Base-by-base conservation (phyloP, 192 early-diverging fungal species). In the Rhizoclosmatium sp. region DNA sequence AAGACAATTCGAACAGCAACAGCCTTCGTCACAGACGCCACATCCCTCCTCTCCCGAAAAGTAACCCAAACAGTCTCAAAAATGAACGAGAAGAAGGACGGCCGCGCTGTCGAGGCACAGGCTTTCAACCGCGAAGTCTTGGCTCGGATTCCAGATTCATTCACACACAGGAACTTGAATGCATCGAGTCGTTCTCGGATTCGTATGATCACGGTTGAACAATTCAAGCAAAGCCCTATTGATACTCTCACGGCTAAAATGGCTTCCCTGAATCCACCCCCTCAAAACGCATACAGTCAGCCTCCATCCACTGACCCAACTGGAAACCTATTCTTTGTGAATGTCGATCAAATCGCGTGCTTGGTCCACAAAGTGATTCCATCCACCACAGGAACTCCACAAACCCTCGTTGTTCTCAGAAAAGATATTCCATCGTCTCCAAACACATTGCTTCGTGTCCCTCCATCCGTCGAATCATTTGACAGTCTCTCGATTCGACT, bases 241-340 rank as follows among this genome's bases (percentile, higher is more conserved):
- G 3, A 31, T 40, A 47, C 41, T 12, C 45, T 47, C 10, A n/a
- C 7, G 14, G 46, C 39, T 46, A 12, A 10, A 12, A 23, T 12
- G 9, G 41, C 62, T 21, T 3, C 14, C 12, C 62, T 65, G 23
- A 41, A 21, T 10, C 62, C 21, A 12, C 62, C 21, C 31, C 19
- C 41, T 2, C 14, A 12, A 10, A 4, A 23, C 31, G 12, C 12
- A 23, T 41, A 65, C 62, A 65, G 62, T 14, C n/a, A 12, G 3
- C 62, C 62, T 21, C 62, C 62, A 31, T 2, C 19, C 7, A 47
- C 9, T 10, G 66, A 68, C 45, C 66, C 66, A 10, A n/a, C 45
- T 2, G 66, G 66, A 48, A 46, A 31, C 40, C 66, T 68, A 2
- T 42, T 68, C 2, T 68, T 68, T 47, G 46, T 68, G 41, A 68